Conservation (phyloP, 495 filamentous ascomycete species). For the Penicillium cosmopolitanum region DNA sequence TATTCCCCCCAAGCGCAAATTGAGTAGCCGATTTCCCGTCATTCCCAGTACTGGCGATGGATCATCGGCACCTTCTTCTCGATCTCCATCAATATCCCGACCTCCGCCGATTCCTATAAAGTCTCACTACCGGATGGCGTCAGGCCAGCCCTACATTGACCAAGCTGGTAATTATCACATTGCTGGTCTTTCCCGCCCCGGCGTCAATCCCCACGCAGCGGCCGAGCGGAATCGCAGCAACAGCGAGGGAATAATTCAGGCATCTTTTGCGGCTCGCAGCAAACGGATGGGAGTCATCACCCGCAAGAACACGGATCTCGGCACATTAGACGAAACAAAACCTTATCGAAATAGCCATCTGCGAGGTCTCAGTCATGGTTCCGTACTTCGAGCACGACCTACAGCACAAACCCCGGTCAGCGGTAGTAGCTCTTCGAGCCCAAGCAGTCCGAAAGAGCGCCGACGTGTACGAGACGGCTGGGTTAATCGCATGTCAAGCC, state of each 20-base stretch:
- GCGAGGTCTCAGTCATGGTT: constrained; percentile 79
- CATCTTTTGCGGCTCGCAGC: constrained; percentile 56
- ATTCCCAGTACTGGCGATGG: constrained; percentile 64
- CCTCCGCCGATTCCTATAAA: constrained; percentile 74
- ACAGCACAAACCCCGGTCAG: constrained; percentile 39
- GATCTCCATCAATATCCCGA: constrained; percentile 67
- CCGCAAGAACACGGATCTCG: constrained; percentile 72
- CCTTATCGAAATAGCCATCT: constrained; percentile 78
- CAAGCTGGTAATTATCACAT: constrained; percentile 59
- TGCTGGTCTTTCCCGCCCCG: constrained; percentile 64
- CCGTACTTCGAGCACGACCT: constrained; percentile 65
- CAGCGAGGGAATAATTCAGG: constrained; percentile 78
- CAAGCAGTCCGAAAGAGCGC: constrained; percentile 58
- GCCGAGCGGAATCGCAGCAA: constrained; percentile 89
- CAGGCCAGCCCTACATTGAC: constrained; percentile 51
- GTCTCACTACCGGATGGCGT: constrained; percentile 78
- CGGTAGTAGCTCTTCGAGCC: constrained; percentile 59
- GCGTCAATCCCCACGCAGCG: constrained; percentile 63
- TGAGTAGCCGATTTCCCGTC: constrained; percentile 82
- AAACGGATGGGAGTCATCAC: constrained; percentile 87
- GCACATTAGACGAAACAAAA: constrained; percentile 73
- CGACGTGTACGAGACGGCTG: constrained; percentile 57
- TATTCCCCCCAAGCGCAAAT: constrained; percentile 69
- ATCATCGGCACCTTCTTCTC: constrained; percentile 47
- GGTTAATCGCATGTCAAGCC: constrained; percentile 77